Percentiles rank a stretch among this genome's conserved stretches.
phyloP scores from a whole-genome alignment of 2,329 filamentous ascomycete species.

The Ophidiomyces ophidiicola region DNA sequence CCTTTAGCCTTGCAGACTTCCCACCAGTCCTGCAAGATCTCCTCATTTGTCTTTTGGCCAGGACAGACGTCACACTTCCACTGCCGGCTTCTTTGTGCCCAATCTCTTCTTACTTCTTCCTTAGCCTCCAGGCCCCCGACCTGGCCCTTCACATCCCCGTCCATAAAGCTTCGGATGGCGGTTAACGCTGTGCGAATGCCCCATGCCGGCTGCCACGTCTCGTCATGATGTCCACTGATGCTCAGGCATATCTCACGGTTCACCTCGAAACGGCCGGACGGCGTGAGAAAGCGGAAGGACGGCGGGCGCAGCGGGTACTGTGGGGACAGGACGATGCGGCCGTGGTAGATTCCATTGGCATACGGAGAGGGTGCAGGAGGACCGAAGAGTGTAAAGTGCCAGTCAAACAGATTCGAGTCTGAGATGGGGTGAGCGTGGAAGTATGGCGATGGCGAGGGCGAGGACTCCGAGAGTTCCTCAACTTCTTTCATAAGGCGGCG shows the following conservation, averaged over 20 bases:
- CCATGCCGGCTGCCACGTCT: slow-evolving; percentile 98
- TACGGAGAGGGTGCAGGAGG: slow-evolving; percentile 69
- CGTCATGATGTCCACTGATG: slow-evolving; percentile 91
- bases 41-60: slow-evolving; percentile 51
- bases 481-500: slow-evolving; percentile 61
- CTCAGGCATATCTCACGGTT: slow-evolving; percentile 94
- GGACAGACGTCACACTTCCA: slow-evolving; percentile 60
- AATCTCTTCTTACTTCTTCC: slow-evolving; percentile 51
- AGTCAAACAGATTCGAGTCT: slow-evolving; percentile 87
- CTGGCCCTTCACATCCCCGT: slow-evolving; percentile 75
- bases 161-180: slow-evolving; percentile 80
- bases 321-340: slow-evolving; percentile 79
- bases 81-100: slow-evolving; percentile 53
- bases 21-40: slow-evolving; percentile 61
- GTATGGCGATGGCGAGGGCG: slow-evolving; percentile 65
- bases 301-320: slow-evolving; percentile 86
- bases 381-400: slow-evolving; percentile 95
- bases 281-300: slow-evolving; percentile 89
- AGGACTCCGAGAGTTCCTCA: slow-evolving; percentile 62
- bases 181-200: slow-evolving; percentile 79
- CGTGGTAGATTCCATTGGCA: slow-evolving; percentile 78
- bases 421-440: slow-evolving; percentile 68
- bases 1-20: slow-evolving; percentile 40
- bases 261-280: slow-evolving; percentile 82
- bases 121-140: slow-evolving; percentile 75